These are phyloP conservation scores for Pseudocercospora fuligena DNA, from an alignment of 2,329 filamentous ascomycete species.

Conservation along the genomic window DNA sequence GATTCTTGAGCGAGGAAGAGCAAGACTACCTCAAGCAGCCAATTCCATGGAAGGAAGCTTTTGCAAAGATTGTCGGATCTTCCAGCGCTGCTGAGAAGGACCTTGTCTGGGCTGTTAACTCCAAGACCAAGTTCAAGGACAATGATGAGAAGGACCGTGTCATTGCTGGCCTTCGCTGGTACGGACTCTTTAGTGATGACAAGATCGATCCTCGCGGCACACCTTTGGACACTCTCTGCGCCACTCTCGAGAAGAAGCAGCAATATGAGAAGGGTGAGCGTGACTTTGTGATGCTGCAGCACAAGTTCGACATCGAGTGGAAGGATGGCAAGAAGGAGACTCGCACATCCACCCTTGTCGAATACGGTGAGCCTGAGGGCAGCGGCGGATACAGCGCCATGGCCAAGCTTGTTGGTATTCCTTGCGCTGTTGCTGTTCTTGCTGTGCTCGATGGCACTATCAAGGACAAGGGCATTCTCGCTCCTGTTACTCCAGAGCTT, in stretches of 20 bases:
- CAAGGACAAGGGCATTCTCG: conserved; percentile 61
- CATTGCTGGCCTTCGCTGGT: conserved; percentile 74
- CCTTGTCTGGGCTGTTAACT: conserved; percentile 72
- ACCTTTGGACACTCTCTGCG: conserved; percentile 89
- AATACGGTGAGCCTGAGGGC: conserved; percentile 79
- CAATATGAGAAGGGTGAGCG: conserved; percentile 81
- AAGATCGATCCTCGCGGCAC: conserved; percentile 74
- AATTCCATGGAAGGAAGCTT: conserved; percentile 82
- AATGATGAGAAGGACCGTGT: conserved; percentile 73
- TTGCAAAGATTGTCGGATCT: conserved; percentile 74
- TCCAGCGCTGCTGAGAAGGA: conserved; percentile 64
- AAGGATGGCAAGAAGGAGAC: conserved; percentile 79
- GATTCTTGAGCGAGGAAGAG: conserved; percentile 78
- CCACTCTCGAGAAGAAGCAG: conserved; percentile 89
- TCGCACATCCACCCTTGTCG: conserved; percentile 77
- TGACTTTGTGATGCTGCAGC: conserved; percentile 79
- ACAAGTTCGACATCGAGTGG: conserved; percentile 83
- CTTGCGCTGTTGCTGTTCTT: conserved; percentile 71
- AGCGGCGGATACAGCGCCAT: conserved; percentile 71
- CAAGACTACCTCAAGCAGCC: conserved; percentile 66
- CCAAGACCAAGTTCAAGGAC: conserved; percentile 74
- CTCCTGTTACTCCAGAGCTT: conserved; percentile 74
- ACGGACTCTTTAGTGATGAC: conserved; percentile 69
- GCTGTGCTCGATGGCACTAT: conserved; percentile 45
- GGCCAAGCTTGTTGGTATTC: conserved; percentile 80